Percentiles rank a stretch among this genome's conserved stretches.
Evolutionary conservation across 352 stramenopile species (phyloP).

Genomic region (Globisporangium parvum): DNA sequence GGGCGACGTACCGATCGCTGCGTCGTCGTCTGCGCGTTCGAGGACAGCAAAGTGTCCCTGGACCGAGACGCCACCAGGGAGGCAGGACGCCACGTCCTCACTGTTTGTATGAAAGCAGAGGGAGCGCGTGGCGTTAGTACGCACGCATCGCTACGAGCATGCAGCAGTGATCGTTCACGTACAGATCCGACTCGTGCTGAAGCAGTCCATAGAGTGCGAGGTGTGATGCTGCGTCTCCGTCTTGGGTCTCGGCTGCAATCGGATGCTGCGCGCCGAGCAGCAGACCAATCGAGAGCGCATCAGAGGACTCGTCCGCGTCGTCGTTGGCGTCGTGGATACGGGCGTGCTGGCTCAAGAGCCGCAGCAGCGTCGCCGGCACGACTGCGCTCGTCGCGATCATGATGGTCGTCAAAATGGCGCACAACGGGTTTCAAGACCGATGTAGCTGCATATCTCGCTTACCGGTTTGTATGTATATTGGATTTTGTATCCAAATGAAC

Average conservation of each 20-base stretch:
- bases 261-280: slow-evolving; percentile 2
- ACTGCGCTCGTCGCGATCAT: not conserved
- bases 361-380: slow-evolving; percentile 10
- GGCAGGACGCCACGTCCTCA: not conserved
- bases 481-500: not conserved
- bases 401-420: not conserved
- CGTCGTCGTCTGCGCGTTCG: slow-evolving; percentile 4
- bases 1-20: slow-evolving; percentile 2
- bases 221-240: not conserved
- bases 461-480: not conserved
- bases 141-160: not conserved
- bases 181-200: slow-evolving; percentile 6
- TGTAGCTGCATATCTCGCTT: not conserved
- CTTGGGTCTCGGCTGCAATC: not conserved
- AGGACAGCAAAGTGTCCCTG: slow-evolving; percentile 10
- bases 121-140: not conserved
- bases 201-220: slow-evolving; percentile 10
- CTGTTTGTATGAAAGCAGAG: slow-evolving; percentile 1
- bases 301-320: not conserved
- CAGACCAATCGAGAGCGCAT: slow-evolving; percentile 4
- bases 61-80: slow-evolving; percentile 6
- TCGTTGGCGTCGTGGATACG: slow-evolving; percentile 1
- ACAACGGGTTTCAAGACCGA: not conserved
- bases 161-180: not conserved
- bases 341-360: slow-evolving; percentile 1